Evolutionary conservation across 768 basidiomycete genomes (phyloP).

Genomic region (Wakefieldia striispora): DNA sequence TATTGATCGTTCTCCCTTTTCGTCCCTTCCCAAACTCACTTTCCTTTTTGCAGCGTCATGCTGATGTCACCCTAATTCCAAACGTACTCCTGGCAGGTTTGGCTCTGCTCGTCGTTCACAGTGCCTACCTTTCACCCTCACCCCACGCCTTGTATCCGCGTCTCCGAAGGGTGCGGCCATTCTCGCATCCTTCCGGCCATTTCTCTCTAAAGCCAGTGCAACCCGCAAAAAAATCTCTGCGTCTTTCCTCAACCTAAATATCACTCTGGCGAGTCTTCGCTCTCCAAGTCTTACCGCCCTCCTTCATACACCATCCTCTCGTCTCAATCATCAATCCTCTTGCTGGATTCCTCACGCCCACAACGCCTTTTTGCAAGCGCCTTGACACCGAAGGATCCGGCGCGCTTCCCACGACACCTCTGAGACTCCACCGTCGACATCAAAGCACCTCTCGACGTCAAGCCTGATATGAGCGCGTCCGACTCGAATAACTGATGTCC

Average conservation of each 20-base stretch:
- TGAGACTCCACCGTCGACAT: conserved; percentile 60
- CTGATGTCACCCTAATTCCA: conserved; percentile 43
- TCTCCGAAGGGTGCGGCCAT: conserved; percentile 57
- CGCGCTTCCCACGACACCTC: conserved; percentile 54
- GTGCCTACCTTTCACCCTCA: conserved; percentile 64
- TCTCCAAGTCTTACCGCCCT: conserved; percentile 52
- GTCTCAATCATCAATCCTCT: conserved; percentile 44
- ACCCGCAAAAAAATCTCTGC: too few relatives aligned
- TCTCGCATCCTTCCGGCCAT: conserved; percentile 34
- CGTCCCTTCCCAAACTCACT: conserved; percentile 6
- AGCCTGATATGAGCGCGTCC: conserved; percentile 79
- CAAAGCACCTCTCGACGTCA: conserved; percentile 74
- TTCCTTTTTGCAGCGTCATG: conserved; percentile 48
- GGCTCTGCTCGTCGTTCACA: conserved; percentile 48
- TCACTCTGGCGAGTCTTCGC: conserved; percentile 37
- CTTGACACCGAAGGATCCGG: conserved; percentile 38
- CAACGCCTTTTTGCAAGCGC: conserved; percentile 42
- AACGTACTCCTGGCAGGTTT: conserved; percentile 63
- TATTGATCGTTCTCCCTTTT: conserved; percentile 21
- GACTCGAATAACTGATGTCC: conserved; percentile 64
- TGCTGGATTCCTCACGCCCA: conserved; percentile 36
- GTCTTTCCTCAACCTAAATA: too few relatives aligned
- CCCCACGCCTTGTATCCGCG: conserved; percentile 67
- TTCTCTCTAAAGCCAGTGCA: conserved; percentile 34
- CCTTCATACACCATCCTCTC: conserved; percentile 65